Percentiles rank a stretch among this genome's conserved stretches.
phyloP scores from a whole-genome alignment of 164 flowering plant species.

The Magnolia officinalis region DNA sequence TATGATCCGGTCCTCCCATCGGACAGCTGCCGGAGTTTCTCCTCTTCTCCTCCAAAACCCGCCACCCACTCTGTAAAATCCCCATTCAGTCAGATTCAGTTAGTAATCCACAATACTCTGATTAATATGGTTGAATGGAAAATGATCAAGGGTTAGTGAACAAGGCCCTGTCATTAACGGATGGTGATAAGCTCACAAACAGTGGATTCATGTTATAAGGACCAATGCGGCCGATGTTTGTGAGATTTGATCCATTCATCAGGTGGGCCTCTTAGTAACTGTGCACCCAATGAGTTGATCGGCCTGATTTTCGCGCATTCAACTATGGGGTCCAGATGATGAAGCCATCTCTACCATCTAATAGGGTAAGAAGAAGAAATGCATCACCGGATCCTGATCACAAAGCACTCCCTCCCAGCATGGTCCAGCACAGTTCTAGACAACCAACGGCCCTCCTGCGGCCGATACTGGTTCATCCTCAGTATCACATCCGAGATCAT shows the following conservation, averaged over 20 bases:
- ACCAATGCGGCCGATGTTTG: no score
- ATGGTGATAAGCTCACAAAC: no score
- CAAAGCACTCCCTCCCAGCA: constrained; percentile 85
- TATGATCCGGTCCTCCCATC: constrained; percentile 71
- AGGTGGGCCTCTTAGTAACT: no score
- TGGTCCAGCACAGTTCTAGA: constrained; percentile 93
- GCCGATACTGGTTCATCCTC: constrained; percentile 64
- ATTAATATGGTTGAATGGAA: background rate
- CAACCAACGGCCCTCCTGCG: constrained; percentile 96
- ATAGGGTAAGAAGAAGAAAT: no score
- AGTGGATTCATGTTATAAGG: no score
- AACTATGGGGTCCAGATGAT: no score
- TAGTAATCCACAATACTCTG: background rate
- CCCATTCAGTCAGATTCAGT: background rate
- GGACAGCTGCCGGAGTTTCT: constrained; percentile 63
- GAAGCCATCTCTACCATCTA: no score
- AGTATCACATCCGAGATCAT: constrained; percentile 90
- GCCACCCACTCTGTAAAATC: constrained; percentile 53
- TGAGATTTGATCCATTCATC: no score
- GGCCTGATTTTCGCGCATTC: no score
- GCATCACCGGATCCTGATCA: constrained; percentile 65
- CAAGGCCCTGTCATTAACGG: no score
- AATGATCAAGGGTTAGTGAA: no score
- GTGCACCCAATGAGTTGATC: no score
- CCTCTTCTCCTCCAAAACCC: constrained; percentile 96